These are phyloP conservation scores for Geotrichum restrictum DNA, from an alignment of 1,139 yeast genomes.

Conservation along the genomic window DNA sequence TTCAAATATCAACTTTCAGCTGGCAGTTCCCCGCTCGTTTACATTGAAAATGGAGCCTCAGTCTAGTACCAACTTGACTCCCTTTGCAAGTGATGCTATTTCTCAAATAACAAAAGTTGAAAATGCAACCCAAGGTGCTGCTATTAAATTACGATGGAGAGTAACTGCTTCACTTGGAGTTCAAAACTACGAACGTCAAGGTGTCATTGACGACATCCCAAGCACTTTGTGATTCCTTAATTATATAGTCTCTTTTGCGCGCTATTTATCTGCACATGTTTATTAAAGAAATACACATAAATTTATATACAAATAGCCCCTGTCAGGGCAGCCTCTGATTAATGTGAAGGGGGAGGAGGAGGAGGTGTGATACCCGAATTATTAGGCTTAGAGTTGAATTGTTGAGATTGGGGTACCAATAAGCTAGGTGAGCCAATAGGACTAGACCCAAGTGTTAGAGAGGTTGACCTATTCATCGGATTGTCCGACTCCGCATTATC, in stretches of 20 bases:
- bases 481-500: neutral
- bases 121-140: slow-evolving; percentile 40
- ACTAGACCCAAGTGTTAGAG: slow-evolving; percentile 6
- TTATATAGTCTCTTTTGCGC: neutral
- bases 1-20: slow-evolving; percentile 57
- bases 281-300: neutral
- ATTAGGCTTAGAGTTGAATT: neutral
- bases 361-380: slow-evolving; percentile 8
- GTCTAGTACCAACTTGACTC: slow-evolving; percentile 52
- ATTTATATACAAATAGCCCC: neutral
- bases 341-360: slow-evolving; percentile 7
- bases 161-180: slow-evolving; percentile 50
- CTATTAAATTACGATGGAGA: slow-evolving; percentile 77
- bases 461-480: neutral
- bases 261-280: neutral
- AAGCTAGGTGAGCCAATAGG: slow-evolving; percentile 4
- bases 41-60: slow-evolving; percentile 67
- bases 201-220: slow-evolving; percentile 23
- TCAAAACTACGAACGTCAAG: slow-evolving; percentile 24
- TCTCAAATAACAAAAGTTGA: slow-evolving; percentile 59
- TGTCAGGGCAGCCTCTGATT: neutral
- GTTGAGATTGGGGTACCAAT: neutral
- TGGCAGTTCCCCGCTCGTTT: slow-evolving; percentile 80
- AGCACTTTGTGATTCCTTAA: neutral
- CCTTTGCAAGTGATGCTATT: slow-evolving; percentile 52